Base-by-base conservation (phyloP, 164 flowering plant genomes). In the Chloranthus sessilifolius region DNA sequence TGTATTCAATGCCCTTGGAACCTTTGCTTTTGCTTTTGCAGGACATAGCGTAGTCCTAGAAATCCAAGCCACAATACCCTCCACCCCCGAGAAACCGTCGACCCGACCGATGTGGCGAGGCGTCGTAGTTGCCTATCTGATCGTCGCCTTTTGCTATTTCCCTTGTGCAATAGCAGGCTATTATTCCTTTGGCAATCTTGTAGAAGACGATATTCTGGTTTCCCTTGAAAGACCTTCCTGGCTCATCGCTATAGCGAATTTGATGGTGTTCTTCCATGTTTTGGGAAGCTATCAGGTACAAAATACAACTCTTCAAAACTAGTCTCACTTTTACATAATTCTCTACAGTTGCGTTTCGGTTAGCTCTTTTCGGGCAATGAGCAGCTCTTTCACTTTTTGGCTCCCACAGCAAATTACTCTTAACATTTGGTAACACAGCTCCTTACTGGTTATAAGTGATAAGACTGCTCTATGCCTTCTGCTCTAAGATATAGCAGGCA, bases 251-350 rank as follows among this genome's bases (percentile, higher is more conserved):
- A 9, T 27, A 6, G 78, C 74, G 1, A 70, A 73, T 20, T 1
- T 66, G 1, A 47, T 69, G 58, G 74, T 73, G 6, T 49, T 73
- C 7, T 2, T 72, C 9, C 78, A 74, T 53, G 78, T 69, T 9
- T 4, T 74, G 0, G 74, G 78, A 34, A 67, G 72, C 37, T 70
- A 70, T 41, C 74, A 74, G 74, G 71, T 70, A 47, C 28, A 8
- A 1, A 6, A 21, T 17, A 0, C 1, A n/a, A 11, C n/a, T n/a
- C n/a, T n/a, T n/a, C n/a, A n/a, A n/a, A n/a, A n/a, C n/a, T n/a
- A n/a, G n/a, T n/a, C n/a, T n/a, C n/a, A n/a, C n/a, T n/a, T n/a
- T n/a, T n/a, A n/a, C n/a, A n/a, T n/a, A n/a, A n/a, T n/a, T n/a
- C n/a, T n/a, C n/a, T n/a, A n/a, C n/a, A n/a, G n/a, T n/a, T n/a